phyloP scores from a whole-genome alignment of 345 rosid species.

The Luvunga scandens region DNA sequence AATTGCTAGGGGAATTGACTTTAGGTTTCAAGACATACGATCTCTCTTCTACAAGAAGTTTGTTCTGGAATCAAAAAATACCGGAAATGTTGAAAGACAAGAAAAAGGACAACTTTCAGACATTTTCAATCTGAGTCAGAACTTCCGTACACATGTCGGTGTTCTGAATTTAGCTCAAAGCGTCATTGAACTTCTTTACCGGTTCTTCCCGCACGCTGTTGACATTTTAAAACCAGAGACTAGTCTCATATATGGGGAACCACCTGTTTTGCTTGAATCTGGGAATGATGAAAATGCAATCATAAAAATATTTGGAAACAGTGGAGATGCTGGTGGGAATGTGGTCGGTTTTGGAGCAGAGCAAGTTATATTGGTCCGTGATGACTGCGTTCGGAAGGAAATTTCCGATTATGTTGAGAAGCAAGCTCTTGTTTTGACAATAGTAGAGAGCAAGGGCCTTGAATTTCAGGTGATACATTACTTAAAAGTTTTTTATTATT shows the following conservation, averaged over 20 bases:
- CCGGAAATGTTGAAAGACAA: neutral
- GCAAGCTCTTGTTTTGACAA: slow-evolving; percentile 48
- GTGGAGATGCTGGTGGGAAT: slow-evolving; percentile 3
- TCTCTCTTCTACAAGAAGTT: slow-evolving; percentile 45
- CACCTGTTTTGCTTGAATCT: slow-evolving; percentile 42
- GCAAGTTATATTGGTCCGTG: slow-evolving; percentile 48
- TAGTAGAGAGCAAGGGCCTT: slow-evolving; percentile 47
- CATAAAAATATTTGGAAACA: slow-evolving; percentile 38
- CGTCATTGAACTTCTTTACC: slow-evolving; percentile 42
- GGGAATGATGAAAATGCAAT: slow-evolving; percentile 33
- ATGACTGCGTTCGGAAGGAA: slow-evolving; percentile 33
- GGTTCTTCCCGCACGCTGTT: slow-evolving; percentile 35
- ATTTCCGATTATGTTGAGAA: slow-evolving; percentile 30
- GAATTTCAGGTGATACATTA: slow-evolving; percentile 40
- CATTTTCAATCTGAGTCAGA: slow-evolving; percentile 39
- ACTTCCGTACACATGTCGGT: slow-evolving; percentile 54
- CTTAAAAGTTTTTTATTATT: neutral
- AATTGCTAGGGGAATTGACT: slow-evolving; percentile 49
- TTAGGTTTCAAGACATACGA: slow-evolving; percentile 51
- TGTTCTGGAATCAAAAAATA: slow-evolving; percentile 13
- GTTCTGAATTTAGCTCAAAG: slow-evolving; percentile 52
- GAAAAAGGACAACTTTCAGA: slow-evolving; percentile 34
- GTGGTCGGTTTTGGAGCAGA: slow-evolving; percentile 51
- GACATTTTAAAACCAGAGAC: slow-evolving; percentile 43
- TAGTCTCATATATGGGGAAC: slow-evolving; percentile 44